Conservation (phyloP, 192 early-diverging fungal species). For the Coemansia sp. region DNA sequence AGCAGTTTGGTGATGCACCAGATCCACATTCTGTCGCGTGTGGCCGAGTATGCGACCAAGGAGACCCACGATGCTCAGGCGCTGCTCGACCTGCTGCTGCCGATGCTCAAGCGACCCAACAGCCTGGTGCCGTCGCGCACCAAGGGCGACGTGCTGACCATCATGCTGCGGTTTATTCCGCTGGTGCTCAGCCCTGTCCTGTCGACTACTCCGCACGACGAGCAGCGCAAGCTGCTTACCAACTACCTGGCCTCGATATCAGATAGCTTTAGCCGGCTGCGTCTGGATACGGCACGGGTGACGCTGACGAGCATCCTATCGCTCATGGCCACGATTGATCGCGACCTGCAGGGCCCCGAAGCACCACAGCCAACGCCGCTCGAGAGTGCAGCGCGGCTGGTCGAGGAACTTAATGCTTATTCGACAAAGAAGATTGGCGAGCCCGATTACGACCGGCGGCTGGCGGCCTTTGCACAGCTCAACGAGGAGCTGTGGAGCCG, state of each 20-base stretch:
- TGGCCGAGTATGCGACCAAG: conserved; percentile 69
- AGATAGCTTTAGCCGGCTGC: conserved; percentile 65
- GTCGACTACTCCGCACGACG: neutral
- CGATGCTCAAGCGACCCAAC: conserved; percentile 69
- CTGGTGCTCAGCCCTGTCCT: conserved; percentile 53
- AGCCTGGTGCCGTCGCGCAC: conserved; percentile 69
- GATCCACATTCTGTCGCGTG: conserved; percentile 73
- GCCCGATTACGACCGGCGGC: conserved; percentile 78
- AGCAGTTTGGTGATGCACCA: conserved; percentile 54
- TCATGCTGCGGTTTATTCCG: conserved; percentile 74
- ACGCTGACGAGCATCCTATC: conserved; percentile 61
- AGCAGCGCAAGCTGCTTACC: conserved; percentile 33
- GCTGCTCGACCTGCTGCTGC: conserved; percentile 77
- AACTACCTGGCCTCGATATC: conserved; percentile 66
- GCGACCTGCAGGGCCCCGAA: neutral
- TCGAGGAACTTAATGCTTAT: conserved; percentile 77
- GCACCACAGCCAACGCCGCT: conserved; percentile 22
- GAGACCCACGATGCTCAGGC: conserved; percentile 60
- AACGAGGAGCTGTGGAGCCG: conserved; percentile 62
- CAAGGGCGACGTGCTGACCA: conserved; percentile 79
- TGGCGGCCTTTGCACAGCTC: conserved; percentile 71
- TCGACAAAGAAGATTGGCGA: conserved; percentile 73
- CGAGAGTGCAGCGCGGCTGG: conserved; percentile 51
- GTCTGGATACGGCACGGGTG: conserved; percentile 59
- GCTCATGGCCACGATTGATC: conserved; percentile 62